A percentile compares a stretch with the other conserved stretches of the same genome.
These are phyloP conservation scores for Neurospora crassa DNA, from an alignment of 2,329 filamentous ascomycete genomes.

Conservation along the genomic window DNA sequence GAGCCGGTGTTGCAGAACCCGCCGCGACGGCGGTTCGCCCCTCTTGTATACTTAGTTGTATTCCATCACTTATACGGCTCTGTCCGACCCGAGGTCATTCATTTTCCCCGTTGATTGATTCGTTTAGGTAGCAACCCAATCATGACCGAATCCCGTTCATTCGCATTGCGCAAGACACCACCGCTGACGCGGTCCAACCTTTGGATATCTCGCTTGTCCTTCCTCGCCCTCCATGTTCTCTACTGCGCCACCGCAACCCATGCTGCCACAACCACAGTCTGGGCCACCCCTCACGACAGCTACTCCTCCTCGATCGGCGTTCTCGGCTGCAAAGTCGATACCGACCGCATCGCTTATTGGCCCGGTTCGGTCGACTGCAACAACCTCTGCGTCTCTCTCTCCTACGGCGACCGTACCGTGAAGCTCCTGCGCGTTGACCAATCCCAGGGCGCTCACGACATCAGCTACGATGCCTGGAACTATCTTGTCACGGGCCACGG, in stretches of 20 bases:
- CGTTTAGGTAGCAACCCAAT: background rate
- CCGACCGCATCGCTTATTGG: slow-evolving; percentile 53
- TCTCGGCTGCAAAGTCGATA: slow-evolving; percentile 51
- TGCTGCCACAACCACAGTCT: slow-evolving; percentile 20
- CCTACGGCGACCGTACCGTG: slow-evolving; percentile 36
- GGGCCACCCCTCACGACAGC: slow-evolving; percentile 44
- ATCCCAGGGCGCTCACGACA: slow-evolving; percentile 47
- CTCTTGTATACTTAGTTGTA: background rate
- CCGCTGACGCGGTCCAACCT: slow-evolving; percentile 9
- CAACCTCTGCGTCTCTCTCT: slow-evolving; percentile 47
- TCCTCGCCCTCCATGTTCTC: slow-evolving; percentile 1
- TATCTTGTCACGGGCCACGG: slow-evolving; percentile 41
- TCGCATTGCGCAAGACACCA: background rate
- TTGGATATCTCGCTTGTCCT: slow-evolving; percentile 8
- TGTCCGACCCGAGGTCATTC: background rate
- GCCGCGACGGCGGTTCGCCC: background rate
- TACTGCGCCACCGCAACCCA: slow-evolving; percentile 11
- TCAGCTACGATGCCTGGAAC: slow-evolving; percentile 53
- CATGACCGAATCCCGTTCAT: slow-evolving; percentile 2
- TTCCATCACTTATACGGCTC: background rate
- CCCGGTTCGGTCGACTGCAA: slow-evolving; percentile 42
- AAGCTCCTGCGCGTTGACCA: slow-evolving; percentile 50
- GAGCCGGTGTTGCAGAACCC: background rate
- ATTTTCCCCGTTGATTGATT: background rate
- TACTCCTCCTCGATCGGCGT: slow-evolving; percentile 50